Evolutionary conservation across 768 basidiomycete genomes (phyloP).

Genomic region (Auricularia auricula-judae): DNA sequence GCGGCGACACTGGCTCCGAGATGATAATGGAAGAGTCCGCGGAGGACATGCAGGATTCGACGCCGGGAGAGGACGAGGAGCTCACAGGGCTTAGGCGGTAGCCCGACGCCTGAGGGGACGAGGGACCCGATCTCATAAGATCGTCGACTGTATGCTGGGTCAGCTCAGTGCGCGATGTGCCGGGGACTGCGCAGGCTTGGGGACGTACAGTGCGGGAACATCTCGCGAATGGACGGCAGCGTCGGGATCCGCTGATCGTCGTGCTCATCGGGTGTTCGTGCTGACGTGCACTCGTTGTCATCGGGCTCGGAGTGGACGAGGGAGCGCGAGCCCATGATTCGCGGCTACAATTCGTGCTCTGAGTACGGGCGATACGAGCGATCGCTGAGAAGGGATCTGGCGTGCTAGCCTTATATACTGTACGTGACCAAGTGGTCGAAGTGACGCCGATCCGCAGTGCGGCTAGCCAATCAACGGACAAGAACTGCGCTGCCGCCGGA

Average conservation of each 20-base stretch:
- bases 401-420: background rate
- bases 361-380: no score
- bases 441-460: background rate
- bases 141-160: background rate
- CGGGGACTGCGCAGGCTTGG: no score
- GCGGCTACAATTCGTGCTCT: no score
- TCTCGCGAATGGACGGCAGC: background rate
- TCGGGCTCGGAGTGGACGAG: no score
- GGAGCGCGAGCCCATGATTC: no score
- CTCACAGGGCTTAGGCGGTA: background rate
- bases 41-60: background rate
- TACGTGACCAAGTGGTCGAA: background rate
- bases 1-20: background rate
- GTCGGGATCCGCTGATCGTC: background rate
- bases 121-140: background rate
- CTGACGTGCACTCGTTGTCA: no score
- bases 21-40: background rate
- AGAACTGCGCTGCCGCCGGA: background rate
- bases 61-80: background rate
- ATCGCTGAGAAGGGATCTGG: no score
- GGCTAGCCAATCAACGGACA: background rate
- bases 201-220: background rate
- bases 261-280: background rate
- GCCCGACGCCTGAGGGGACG: background rate
- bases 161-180: background rate